phyloP scores from a whole-genome alignment of 1,284 basidiomycete species.

The Irpex lacteus region DNA sequence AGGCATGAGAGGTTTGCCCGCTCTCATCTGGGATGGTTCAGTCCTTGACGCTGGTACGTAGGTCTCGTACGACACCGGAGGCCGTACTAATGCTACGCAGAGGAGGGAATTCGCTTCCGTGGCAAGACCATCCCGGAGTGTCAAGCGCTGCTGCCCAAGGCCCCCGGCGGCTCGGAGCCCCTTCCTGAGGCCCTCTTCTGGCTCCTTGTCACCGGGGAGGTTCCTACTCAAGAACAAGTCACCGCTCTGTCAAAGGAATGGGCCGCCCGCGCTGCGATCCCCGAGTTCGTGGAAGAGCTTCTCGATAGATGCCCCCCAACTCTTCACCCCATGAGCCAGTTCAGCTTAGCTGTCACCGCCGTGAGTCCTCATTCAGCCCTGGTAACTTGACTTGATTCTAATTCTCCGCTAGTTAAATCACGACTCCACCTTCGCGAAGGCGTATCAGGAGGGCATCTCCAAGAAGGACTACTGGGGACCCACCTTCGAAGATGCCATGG shows the following conservation, averaged over 20 bases:
- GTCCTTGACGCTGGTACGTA: slow-evolving; percentile 82
- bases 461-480: slow-evolving; percentile 99
- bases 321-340: slow-evolving; percentile 96
- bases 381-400: slow-evolving; percentile 6
- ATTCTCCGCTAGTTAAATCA: slow-evolving; percentile 74
- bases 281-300: slow-evolving; percentile 90
- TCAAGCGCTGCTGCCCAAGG: slow-evolving; percentile 83
- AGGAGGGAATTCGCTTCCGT: slow-evolving; percentile 96
- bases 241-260: slow-evolving; percentile 85
- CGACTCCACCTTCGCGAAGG: slow-evolving; percentile 95
- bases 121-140: slow-evolving; percentile 91
- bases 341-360: slow-evolving; percentile 91
- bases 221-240: slow-evolving; percentile 89
- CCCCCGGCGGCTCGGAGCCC: slow-evolving; percentile 86
- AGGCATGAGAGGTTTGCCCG: slow-evolving; percentile 89
- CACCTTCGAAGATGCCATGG: slow-evolving; percentile 96
- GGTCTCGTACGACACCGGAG: neutral
- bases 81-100: slow-evolving; percentile 34
- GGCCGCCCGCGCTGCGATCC: slow-evolving; percentile 87
- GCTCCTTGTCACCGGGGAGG: slow-evolving; percentile 91
- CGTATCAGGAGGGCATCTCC: slow-evolving; percentile 88
- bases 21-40: slow-evolving; percentile 93
- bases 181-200: slow-evolving; percentile 95
- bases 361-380: slow-evolving; percentile 44
- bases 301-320: slow-evolving; percentile 92